Evolutionary conservation across 768 basidiomycete genomes (phyloP).

Genomic region (Rhodotorula toruloides): DNA sequence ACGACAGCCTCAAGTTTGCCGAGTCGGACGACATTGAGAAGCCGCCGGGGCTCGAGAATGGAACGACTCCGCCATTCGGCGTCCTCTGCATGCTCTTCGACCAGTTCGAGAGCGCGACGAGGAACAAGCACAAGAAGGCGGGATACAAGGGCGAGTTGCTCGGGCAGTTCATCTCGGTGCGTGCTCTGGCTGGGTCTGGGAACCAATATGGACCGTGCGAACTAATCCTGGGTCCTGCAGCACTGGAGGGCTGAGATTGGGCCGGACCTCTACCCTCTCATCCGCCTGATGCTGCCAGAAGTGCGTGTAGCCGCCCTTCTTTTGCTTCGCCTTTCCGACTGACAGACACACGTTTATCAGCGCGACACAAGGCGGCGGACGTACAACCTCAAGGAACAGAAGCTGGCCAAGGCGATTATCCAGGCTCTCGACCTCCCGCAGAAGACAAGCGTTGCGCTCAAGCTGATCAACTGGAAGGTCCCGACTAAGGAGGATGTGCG

Average conservation of each 20-base stretch:
- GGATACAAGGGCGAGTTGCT: slow-evolving; percentile 19
- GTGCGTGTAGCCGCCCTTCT: background rate
- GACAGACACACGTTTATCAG: slow-evolving; percentile 49
- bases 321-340: slow-evolving; percentile 52
- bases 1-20: background rate
- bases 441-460: slow-evolving; percentile 40
- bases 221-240: too few relatives aligned
- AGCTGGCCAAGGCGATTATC: slow-evolving; percentile 86
- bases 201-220: too few relatives aligned
- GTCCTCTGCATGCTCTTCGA: slow-evolving; percentile 8
- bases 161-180: slow-evolving; percentile 17
- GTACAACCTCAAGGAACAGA: slow-evolving; percentile 92
- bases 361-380: slow-evolving; percentile 89
- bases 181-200: too few relatives aligned
- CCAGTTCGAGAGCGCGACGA: slow-evolving; percentile 29
- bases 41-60: slow-evolving; percentile 18
- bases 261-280: slow-evolving; percentile 77
- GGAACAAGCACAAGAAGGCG: slow-evolving; percentile 21
- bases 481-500: slow-evolving; percentile 46
- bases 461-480: slow-evolving; percentile 73
- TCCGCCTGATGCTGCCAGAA: slow-evolving; percentile 80
- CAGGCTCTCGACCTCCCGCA: slow-evolving; percentile 76
- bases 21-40: slow-evolving; percentile 18
- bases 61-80: slow-evolving; percentile 1
- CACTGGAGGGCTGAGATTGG: slow-evolving; percentile 78